Conservation (phyloP, 305 asterid species). For the Solanum hybrid region DNA sequence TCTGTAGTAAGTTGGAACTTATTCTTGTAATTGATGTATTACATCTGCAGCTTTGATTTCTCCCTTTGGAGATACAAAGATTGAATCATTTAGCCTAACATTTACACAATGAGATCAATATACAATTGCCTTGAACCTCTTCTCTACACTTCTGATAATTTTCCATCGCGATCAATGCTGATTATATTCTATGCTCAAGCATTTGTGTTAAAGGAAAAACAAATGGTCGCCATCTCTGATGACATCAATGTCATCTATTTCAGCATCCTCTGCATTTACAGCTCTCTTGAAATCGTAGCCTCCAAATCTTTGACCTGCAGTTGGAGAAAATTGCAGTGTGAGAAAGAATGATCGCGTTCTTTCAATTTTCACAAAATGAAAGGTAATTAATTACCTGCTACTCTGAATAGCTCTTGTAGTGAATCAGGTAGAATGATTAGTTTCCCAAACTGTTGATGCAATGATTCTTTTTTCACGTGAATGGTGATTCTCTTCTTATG, state of each 20-base stretch:
- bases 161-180: not conserved
- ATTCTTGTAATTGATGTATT: not conserved
- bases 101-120: slow-evolving; percentile 2
- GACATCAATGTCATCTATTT: slow-evolving; percentile 5
- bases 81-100: slow-evolving; percentile 1
- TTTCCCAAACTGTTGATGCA: slow-evolving; percentile 37
- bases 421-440: slow-evolving; percentile 75
- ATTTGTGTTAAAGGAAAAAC: not conserved
- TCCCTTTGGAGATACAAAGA: slow-evolving; percentile 6
- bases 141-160: not conserved
- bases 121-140: slow-evolving; percentile 2
- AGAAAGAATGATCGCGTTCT: not conserved
- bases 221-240: slow-evolving; percentile 11
- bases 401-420: slow-evolving; percentile 39
- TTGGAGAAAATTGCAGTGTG: not conserved
- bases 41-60: not conserved
- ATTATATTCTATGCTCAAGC: not conserved
- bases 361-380: not conserved
- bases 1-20: not conserved
- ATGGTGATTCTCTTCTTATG: slow-evolving; percentile 66
- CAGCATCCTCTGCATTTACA: slow-evolving; percentile 2
- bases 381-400: slow-evolving; percentile 44
- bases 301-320: slow-evolving; percentile 11
- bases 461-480: slow-evolving; percentile 25
- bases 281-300: not conserved